Evolutionary conservation across 2,329 filamentous ascomycete genomes (phyloP).

Genomic region (Ploettnerulaceae sp.): DNA sequence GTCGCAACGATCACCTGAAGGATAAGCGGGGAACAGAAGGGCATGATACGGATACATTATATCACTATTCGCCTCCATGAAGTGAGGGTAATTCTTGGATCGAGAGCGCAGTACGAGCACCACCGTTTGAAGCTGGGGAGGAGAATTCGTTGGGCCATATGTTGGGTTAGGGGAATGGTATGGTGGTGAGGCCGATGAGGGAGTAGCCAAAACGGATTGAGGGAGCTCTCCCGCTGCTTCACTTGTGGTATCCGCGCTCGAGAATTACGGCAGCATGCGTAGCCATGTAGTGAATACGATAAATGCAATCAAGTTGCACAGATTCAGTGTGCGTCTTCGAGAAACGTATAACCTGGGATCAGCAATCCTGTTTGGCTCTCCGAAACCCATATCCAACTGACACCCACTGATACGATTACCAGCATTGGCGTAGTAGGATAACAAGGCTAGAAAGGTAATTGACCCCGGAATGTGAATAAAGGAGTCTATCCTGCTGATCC

Average conservation of each 20-base stretch:
- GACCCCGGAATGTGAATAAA: slow-evolving; percentile 76
- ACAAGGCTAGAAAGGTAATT: slow-evolving; percentile 61
- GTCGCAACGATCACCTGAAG: no score
- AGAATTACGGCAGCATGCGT: slow-evolving; percentile 54
- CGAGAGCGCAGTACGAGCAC: no score
- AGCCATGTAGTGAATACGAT: slow-evolving; percentile 55
- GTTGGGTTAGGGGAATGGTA: no score
- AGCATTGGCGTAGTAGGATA: slow-evolving; percentile 67
- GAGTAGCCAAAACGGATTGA: slow-evolving; percentile 53
- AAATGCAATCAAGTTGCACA: slow-evolving; percentile 55
- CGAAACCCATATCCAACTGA: slow-evolving; percentile 36
- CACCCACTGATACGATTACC: slow-evolving; percentile 44
- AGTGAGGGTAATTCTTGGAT: no score
- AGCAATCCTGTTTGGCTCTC: slow-evolving; percentile 38
- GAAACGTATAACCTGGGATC: slow-evolving; percentile 51
- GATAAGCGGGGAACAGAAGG: no score
- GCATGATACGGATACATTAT: no score
- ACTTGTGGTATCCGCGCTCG: slow-evolving; percentile 48
- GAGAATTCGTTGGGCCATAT: no score
- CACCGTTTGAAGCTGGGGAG: no score
- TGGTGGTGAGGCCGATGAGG: no score
- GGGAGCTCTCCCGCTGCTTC: slow-evolving; percentile 51
- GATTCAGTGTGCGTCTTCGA: slow-evolving; percentile 50
- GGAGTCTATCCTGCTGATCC: slow-evolving; percentile 69
- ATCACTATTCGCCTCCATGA: no score